These are phyloP conservation scores for Boletellus deceptivus DNA, from an alignment of 1,284 basidiomycete genomes.

Conservation along the genomic window DNA sequence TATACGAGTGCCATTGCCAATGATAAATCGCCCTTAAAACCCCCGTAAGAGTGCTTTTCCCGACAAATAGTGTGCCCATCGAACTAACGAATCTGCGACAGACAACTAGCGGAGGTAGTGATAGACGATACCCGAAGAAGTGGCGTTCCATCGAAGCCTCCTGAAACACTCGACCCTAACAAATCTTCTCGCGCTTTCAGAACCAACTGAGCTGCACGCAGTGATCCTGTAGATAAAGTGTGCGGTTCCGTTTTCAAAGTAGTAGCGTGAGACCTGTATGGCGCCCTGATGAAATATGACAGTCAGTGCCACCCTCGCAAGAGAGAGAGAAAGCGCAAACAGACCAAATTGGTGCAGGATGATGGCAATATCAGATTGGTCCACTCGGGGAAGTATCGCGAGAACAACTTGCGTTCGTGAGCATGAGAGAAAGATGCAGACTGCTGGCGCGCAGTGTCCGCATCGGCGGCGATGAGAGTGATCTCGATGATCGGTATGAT, in stretches of 20 bases:
- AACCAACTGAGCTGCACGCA: neutral
- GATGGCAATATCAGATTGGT: too few species aligned
- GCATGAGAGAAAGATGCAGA: neutral
- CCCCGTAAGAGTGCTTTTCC: too few species aligned
- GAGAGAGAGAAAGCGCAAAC: too few species aligned
- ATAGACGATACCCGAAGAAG: neutral
- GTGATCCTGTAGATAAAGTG: neutral
- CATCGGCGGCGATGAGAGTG: conserved; percentile 74
- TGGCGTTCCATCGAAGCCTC: neutral
- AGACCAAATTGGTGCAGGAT: too few species aligned
- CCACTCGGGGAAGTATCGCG: too few species aligned
- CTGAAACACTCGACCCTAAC: neutral
- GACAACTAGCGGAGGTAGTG: too few species aligned
- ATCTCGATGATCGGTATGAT: conserved; percentile 58
- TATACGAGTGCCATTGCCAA: too few species aligned
- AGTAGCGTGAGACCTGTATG: neutral
- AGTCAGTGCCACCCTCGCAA: too few species aligned
- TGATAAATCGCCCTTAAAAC: too few species aligned
- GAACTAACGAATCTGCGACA: too few species aligned
- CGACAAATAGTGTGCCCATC: too few species aligned
- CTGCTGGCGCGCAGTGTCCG: conserved; percentile 78
- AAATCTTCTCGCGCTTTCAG: neutral
- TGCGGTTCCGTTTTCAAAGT: neutral
- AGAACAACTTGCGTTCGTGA: too few species aligned
- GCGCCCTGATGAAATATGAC: neutral